Percentiles rank a stretch among this genome's conserved stretches.
Conservation (phyloP, 2,329 filamentous ascomycete species). For the Ophiostoma novo-ulmi region DNA sequence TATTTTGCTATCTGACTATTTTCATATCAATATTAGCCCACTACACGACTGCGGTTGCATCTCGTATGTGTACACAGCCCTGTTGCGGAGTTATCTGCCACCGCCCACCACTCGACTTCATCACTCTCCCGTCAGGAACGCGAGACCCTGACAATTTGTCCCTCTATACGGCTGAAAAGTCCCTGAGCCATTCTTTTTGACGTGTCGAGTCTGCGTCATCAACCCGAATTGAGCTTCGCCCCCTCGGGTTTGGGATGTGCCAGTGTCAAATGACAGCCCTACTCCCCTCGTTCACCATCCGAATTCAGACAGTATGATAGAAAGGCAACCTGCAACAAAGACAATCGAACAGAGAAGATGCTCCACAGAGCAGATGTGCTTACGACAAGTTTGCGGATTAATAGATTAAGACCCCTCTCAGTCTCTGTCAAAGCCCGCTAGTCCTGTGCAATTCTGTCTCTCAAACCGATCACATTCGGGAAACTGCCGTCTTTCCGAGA, state of each 20-base stretch:
- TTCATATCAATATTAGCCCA: background rate
- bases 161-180: background rate
- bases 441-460: background rate
- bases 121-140: background rate
- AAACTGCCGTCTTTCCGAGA: slow-evolving; percentile 4
- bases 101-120: slow-evolving; percentile 1
- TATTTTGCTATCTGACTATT: background rate
- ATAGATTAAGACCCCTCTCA: background rate
- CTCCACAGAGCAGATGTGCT: background rate
- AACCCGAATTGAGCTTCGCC: background rate
- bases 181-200: background rate
- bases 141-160: background rate
- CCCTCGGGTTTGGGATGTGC: background rate
- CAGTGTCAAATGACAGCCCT: background rate
- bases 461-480: background rate
- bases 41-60: background rate
- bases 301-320: background rate
- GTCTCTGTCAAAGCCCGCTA: background rate
- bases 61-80: background rate
- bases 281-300: background rate
- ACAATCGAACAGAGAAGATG: background rate
- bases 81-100: background rate
- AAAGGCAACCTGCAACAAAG: background rate
- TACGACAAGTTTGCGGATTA: background rate
- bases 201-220: slow-evolving; percentile 5